A percentile compares a stretch with the other conserved stretches of the same genome.
Conservation (phyloP, 2,329 filamentous ascomycete species). For the Sporothrix mexicana region DNA sequence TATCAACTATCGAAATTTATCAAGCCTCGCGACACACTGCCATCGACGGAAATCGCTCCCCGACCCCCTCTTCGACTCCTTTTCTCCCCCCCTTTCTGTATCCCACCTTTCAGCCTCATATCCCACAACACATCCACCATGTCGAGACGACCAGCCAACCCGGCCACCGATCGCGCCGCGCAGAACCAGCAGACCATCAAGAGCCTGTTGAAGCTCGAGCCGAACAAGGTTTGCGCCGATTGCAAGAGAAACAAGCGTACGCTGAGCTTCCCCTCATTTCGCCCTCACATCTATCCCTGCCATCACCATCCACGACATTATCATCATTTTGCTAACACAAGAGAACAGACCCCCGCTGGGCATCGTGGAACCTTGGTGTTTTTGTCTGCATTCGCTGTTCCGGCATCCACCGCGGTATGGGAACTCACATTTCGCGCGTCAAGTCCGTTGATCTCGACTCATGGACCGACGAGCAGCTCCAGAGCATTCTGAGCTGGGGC, state of each 20-base stretch:
- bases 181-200: slow-evolving; percentile 95
- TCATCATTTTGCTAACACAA: not conserved
- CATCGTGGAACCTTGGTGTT: slow-evolving; percentile 96
- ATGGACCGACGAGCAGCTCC: slow-evolving; percentile 97
- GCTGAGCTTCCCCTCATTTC: slow-evolving; percentile 43
- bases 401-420: slow-evolving; percentile 98
- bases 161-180: slow-evolving; percentile 83
- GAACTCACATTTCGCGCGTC: slow-evolving; percentile 96
- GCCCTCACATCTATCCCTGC: not conserved
- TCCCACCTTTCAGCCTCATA: not conserved
- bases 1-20: not conserved
- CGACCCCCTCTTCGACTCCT: slow-evolving; percentile 4
- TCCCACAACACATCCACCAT: slow-evolving; percentile 51
- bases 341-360: slow-evolving; percentile 89
- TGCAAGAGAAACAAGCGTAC: slow-evolving; percentile 98
- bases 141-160: slow-evolving; percentile 79
- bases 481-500: slow-evolving; percentile 93
- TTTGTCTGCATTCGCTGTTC: slow-evolving; percentile 99
- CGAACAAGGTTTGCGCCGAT: slow-evolving; percentile 96
- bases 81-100: not conserved
- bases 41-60: not conserved
- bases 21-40: not conserved
- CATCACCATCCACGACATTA: too few species aligned
- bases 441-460: slow-evolving; percentile 98
- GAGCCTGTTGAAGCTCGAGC: slow-evolving; percentile 88